Percentiles rank a stretch among this genome's conserved stretches.
These are phyloP conservation scores for Metschnikowia drakensbergensis DNA, from an alignment of 805 yeast species.

Conservation along the genomic window DNA sequence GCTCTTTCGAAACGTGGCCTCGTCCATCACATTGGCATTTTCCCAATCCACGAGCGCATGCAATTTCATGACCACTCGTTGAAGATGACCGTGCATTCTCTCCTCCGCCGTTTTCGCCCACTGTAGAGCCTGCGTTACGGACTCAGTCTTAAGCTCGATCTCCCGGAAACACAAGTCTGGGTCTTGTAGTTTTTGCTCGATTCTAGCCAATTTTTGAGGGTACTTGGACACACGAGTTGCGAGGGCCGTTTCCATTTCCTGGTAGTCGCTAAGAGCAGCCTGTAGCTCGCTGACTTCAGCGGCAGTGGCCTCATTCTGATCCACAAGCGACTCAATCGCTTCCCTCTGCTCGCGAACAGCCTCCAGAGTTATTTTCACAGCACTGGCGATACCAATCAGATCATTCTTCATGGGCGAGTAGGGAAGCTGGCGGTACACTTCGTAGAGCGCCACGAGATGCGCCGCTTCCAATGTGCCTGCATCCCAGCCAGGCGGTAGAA, in stretches of 20 bases:
- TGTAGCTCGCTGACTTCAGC: slow-evolving; percentile 1
- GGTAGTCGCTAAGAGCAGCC: slow-evolving; percentile 10
- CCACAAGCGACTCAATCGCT: slow-evolving; percentile 4
- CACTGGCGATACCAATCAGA: slow-evolving; percentile 21
- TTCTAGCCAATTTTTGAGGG: slow-evolving; percentile 11
- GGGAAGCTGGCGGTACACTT: slow-evolving; percentile 14
- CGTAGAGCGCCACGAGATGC: slow-evolving; percentile 14
- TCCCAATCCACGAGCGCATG: slow-evolving; percentile 24
- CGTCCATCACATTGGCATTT: slow-evolving; percentile 18
- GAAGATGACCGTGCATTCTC: slow-evolving; percentile 15
- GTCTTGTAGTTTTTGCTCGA: slow-evolving; percentile 5
- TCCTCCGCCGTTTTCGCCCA: slow-evolving; percentile 10
- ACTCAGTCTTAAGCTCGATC: slow-evolving; percentile 1
- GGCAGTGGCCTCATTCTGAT: background rate
- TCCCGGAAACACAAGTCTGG: slow-evolving; percentile 8
- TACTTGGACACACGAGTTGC: slow-evolving; percentile 4
- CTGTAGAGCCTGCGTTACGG: slow-evolving; percentile 1
- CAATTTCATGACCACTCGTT: slow-evolving; percentile 19
- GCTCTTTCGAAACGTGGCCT: slow-evolving; percentile 13
- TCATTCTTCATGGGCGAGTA: slow-evolving; percentile 18
- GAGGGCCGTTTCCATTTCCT: slow-evolving; percentile 7
- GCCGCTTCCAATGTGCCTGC: slow-evolving; percentile 7
- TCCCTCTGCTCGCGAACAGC: slow-evolving; percentile 13
- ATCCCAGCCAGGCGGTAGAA: slow-evolving; percentile 4
- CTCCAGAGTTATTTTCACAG: slow-evolving; percentile 13